Conservation (phyloP, 2,329 filamentous ascomycete species). For the Aspergillus japonicus region DNA sequence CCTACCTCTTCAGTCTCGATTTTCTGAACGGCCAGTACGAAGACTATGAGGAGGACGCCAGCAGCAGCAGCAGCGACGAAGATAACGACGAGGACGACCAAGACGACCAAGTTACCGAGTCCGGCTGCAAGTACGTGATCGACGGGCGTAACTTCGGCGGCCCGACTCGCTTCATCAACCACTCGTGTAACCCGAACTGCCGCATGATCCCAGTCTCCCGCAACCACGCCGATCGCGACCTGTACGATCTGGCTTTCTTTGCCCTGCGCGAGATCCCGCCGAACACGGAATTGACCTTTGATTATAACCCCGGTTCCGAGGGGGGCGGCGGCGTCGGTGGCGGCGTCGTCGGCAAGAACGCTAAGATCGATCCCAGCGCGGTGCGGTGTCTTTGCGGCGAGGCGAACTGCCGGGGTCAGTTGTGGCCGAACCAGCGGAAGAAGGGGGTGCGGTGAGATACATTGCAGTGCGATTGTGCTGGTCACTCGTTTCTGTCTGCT, state of each 20-base stretch:
- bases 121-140: conserved; percentile 35
- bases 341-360: not conserved
- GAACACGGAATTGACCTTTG: conserved; percentile 47
- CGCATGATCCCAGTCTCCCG: conserved; percentile 45
- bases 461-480: too few relatives aligned
- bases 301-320: conserved; percentile 43
- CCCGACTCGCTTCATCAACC: conserved; percentile 49
- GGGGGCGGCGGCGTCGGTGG: not conserved
- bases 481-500: too few relatives aligned
- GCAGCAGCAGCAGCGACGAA: not conserved
- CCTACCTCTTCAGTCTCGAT: conserved; percentile 46
- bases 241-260: conserved; percentile 52
- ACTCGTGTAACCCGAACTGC: conserved; percentile 50
- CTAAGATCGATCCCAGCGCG: conserved; percentile 36
- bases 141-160: conserved; percentile 46
- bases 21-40: conserved; percentile 32
- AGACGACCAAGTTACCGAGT: not conserved
- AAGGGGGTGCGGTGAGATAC: conserved; percentile 28
- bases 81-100: not conserved
- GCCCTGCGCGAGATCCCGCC: conserved; percentile 43
- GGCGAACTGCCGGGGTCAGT: conserved; percentile 42
- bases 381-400: conserved; percentile 47
- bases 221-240: conserved; percentile 38
- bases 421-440: conserved; percentile 42
- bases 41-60: not conserved